These are phyloP conservation scores for Achaetomiella virescens DNA, from an alignment of 495 filamentous ascomycete genomes.

Conservation along the genomic window DNA sequence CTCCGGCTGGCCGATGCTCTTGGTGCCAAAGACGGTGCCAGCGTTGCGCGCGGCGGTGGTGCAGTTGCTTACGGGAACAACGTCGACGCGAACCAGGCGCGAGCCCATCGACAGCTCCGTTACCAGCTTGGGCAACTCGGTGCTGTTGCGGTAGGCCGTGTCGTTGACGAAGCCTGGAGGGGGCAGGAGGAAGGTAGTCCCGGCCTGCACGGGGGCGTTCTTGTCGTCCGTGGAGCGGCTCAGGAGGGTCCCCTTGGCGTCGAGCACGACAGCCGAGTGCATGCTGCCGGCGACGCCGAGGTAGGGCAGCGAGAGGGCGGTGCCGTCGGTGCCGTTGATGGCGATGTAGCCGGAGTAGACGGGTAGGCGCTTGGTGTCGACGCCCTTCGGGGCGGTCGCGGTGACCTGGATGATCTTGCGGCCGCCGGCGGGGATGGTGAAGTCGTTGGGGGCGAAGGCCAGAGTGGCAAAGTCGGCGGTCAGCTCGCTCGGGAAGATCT, in stretches of 20 bases:
- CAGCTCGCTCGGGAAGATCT: conserved; percentile 36
- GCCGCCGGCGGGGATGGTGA: conserved; percentile 34
- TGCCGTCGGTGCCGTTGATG: conserved; percentile 44
- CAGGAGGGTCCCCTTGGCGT: conserved; percentile 28
- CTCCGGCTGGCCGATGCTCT: conserved; percentile 31
- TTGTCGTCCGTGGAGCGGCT: conserved; percentile 29
- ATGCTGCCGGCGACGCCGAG: conserved; percentile 45
- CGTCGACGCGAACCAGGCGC: conserved; percentile 37
- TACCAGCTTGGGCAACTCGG: conserved; percentile 25
- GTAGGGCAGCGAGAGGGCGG: conserved; percentile 45
- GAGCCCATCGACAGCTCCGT: conserved; percentile 39
- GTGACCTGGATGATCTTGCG: conserved; percentile 38
- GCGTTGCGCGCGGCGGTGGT: conserved; percentile 19
- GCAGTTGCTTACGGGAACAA: conserved; percentile 33
- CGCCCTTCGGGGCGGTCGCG: conserved; percentile 33
- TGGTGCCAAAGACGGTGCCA: conserved; percentile 29
- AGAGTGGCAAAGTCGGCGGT: conserved; percentile 32
- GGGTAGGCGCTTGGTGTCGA: conserved; percentile 39
- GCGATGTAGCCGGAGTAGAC: conserved; percentile 50
- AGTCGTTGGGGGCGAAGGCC: conserved; percentile 22
- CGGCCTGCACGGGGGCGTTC: conserved; percentile 26
- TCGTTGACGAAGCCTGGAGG: conserved; percentile 29
- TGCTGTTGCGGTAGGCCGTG: conserved; percentile 26
- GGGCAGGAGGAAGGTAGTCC: conserved; percentile 38
- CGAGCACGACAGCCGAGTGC: conserved; percentile 34